Evolutionary conservation across 2,329 filamentous ascomycete genomes (phyloP), one percentile per base, ranked within the genome.

Genomic region (Aspergillus chevalieri): DNA sequence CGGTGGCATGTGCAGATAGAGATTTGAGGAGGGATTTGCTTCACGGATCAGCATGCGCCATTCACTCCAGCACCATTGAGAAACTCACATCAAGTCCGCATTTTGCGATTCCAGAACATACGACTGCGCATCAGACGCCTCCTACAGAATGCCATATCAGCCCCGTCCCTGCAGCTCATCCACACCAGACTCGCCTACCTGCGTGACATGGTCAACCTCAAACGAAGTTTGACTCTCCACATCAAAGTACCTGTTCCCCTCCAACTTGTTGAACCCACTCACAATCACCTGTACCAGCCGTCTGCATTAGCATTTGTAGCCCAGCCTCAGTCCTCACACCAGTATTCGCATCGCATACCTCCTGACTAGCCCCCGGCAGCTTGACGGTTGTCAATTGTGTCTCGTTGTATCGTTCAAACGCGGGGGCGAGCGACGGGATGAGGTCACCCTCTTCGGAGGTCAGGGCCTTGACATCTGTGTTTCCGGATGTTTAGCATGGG

Each of bases 381-480:
- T 94, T 95, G 54, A 89, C 85, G 14, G 90, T 90, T 44, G 84
- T 75, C 69, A 96, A 87, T 72, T 98, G 93, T 71, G 91, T 86
- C 73, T 98, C 92, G 63, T 97, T 96, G 80, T 98, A 97, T 72
- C 87, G 89, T 72, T 91, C 79, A 68, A 95, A 94, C 0, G 93
- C 90, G 0, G 90, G 87, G 6, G 79, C 81, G 47, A 96, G 85
- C 56, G 87, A 83, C 52, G 82, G 74, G 48, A 91, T 74, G 53
- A 93, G 75, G 48, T 79, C 75, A 34, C 84, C 81, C 39, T 83
- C 82, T 59, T 86, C 82, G 54, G 82, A 76, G 15, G 90, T 89
- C 41, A 98, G 79, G 46, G 83, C 79, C 72, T 95, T 95, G 77
- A 98, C 94, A 68, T 95, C 93, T 94, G 70, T 54, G 38, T 19